phyloP scores from a whole-genome alignment of 345 rosid species.

The Citrus glauca region DNA sequence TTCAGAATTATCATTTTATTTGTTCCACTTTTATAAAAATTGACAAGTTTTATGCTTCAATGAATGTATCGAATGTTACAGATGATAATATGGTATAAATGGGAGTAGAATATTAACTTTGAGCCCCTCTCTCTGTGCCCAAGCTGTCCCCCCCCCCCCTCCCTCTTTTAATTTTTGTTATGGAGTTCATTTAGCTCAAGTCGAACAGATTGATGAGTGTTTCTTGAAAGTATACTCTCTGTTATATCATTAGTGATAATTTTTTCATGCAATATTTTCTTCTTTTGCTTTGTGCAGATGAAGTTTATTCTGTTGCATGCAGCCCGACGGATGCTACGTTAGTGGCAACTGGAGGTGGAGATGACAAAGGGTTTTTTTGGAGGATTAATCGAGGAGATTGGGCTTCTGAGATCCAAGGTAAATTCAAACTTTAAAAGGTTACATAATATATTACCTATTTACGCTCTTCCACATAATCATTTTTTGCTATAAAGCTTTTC shows the following conservation, averaged over 20 bases:
- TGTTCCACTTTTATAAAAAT: neutral
- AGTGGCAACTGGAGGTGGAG: constrained; percentile 95
- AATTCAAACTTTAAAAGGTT: neutral
- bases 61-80: neutral
- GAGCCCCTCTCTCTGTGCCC: neutral
- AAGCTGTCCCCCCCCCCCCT: no score
- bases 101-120: neutral
- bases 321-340: constrained; percentile 69
- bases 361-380: constrained; percentile 82
- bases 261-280: neutral
- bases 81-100: neutral
- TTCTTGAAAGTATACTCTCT: neutral
- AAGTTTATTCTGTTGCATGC: constrained; percentile 71
- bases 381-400: constrained; percentile 87
- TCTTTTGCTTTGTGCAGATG: constrained; percentile 43
- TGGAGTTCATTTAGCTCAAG: neutral
- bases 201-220: neutral
- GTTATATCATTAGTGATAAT: neutral
- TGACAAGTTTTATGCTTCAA: neutral
- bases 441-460: neutral
- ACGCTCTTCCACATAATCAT: neutral
- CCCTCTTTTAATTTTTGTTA: neutral
- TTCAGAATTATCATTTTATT: neutral
- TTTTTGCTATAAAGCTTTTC: neutral
- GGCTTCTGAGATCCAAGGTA: constrained; percentile 72